A percentile compares a stretch with the other conserved stretches of the same genome.
Evolutionary conservation across 257 asterid genomes (phyloP).

Genomic region (Ligustrum vulgare): DNA sequence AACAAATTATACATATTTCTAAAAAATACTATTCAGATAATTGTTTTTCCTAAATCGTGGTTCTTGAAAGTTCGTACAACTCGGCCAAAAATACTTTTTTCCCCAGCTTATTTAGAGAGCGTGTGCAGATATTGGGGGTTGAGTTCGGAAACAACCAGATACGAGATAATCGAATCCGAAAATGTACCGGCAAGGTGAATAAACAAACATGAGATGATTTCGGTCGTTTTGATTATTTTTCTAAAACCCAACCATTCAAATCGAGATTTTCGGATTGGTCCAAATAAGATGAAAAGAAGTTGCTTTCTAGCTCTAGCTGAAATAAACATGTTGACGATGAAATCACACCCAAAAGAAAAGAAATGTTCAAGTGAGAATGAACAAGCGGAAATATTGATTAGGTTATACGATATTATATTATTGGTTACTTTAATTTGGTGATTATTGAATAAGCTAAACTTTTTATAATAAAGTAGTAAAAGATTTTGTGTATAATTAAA

Average conservation of each 20-base stretch:
- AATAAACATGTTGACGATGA: neutral
- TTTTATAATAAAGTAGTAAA: slow-evolving; percentile 17
- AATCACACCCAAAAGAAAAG: neutral
- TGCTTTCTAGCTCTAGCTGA: neutral
- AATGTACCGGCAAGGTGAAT: too few relatives aligned
- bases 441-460: slow-evolving; percentile 6
- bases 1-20: too few relatives aligned
- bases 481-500: slow-evolving; percentile 26
- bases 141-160: too few relatives aligned
- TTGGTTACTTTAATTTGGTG: neutral
- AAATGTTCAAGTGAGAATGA: neutral
- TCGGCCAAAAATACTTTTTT: too few relatives aligned
- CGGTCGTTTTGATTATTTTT: too few relatives aligned
- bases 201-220: too few relatives aligned
- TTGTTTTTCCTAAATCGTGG: neutral
- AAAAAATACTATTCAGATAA: neutral
- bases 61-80: too few relatives aligned
- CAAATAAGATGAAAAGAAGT: neutral
- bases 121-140: too few relatives aligned
- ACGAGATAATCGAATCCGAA: too few relatives aligned
- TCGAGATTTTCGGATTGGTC: too few relatives aligned
- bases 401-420: neutral
- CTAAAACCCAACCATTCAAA: too few relatives aligned
- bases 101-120: too few relatives aligned
- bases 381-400: neutral